Conservation (phyloP, 1,139 yeast genomes). For the Kurtzmaniella quercitrusa region DNA sequence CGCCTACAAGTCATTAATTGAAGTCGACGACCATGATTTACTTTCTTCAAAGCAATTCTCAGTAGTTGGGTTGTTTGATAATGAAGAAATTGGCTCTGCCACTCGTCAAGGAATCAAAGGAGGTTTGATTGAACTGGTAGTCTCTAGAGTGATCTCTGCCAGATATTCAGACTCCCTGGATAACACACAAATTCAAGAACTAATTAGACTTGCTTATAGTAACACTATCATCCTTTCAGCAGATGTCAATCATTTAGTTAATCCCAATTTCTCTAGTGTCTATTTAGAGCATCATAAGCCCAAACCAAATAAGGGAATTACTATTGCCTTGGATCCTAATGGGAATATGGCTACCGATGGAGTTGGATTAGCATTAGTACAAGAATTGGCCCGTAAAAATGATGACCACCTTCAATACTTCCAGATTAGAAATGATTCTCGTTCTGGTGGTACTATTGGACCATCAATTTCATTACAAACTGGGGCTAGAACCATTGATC, state of each 20-base stretch:
- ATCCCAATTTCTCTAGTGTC: conserved; percentile 57
- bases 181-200: conserved; percentile 14
- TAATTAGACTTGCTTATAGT: conserved; percentile 36
- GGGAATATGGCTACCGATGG: conserved; percentile 81
- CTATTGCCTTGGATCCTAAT: conserved; percentile 70
- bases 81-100: conserved; percentile 62
- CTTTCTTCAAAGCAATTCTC: conserved; percentile 36
- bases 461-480: conserved; percentile 61
- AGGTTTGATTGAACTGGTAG: conserved; percentile 42
- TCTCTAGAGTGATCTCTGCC: conserved; percentile 32
- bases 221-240: conserved; percentile 60
- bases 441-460: conserved; percentile 81
- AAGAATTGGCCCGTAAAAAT: conserved; percentile 58
- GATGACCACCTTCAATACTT: conserved; percentile 64
- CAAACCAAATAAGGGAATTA: conserved; percentile 69
- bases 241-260: conserved; percentile 61
- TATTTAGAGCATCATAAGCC: conserved; percentile 76
- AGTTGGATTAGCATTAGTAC: conserved; percentile 61
- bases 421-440: conserved; percentile 66
- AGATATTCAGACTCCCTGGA: conserved; percentile 8
- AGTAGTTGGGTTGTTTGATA: conserved; percentile 51
- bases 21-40: conserved; percentile 21
- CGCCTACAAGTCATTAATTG: conserved; percentile 50
- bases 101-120: conserved; percentile 59
- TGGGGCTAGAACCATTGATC: conserved; percentile 73